Base-by-base conservation (phyloP, 257 asterid genomes). In the Nicotiana undulata region DNA sequence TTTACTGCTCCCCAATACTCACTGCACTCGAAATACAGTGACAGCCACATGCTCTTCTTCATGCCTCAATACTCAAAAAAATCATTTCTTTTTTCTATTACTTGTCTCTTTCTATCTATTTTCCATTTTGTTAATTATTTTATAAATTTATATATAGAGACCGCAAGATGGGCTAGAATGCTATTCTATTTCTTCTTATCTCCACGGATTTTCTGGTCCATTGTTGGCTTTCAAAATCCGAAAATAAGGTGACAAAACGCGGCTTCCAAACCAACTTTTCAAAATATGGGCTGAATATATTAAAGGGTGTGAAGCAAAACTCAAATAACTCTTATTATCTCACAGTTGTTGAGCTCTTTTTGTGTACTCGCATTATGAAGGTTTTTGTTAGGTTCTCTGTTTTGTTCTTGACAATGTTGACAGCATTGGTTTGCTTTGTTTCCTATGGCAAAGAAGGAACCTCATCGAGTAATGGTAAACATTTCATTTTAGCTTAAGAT, bases 301-400 rank as follows among this genome's bases (percentile, higher is more conserved):
- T 83, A 60, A 49, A 63, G 32, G 44, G 51, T 63, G 61, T 56
- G 40, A 34, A 7, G 52, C 16, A 66, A 24, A 17, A 0, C 1
- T 5, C 67, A 65, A 24, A 81, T 17, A 46, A 9, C n/a, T 22
- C 40, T n/a, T 65, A 59, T 31, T 81, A 7, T 75, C 28, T 26
- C 29, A 46, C 72, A 1, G 15, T 44, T 37, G 34, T 64, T 51
- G 64, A 72, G 55, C 24, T 49, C 51, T 46, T 82, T 40, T 40
- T 40, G 49, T 53, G 28, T 37, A 15, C 46, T 37, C 52, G 56
- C 64, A 81, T 26, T 70, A 92, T 91, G 97, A 90, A 85, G 89
- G 79, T 32, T 79, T 86, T 87, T 84, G 88, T 90, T 82, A 88
- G 90, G 51, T 29, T 84, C 72, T 86, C 83, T 79, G 76, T 89